Evolutionary conservation across 441 rosid species (phyloP).

Genomic region (Populus trichocarpa): DNA sequence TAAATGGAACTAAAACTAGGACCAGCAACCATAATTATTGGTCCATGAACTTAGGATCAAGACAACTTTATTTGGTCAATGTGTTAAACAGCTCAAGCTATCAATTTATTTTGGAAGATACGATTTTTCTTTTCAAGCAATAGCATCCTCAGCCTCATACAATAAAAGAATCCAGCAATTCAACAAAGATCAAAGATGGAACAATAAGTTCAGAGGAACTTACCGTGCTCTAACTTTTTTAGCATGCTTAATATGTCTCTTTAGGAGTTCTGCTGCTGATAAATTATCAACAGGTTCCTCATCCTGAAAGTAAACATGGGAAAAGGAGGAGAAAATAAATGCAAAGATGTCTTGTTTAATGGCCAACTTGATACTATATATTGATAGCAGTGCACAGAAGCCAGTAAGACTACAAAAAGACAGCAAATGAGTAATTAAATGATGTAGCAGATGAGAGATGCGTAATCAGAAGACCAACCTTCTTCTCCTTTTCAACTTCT

Average conservation of each 20-base stretch:
- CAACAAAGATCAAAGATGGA: not conserved
- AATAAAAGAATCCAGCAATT: not conserved
- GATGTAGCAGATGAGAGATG: not conserved
- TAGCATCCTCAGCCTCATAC: not conserved
- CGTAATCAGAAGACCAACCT: constrained; percentile 36
- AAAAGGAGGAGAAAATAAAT: not conserved
- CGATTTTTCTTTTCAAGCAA: not conserved
- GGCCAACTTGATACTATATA: not conserved
- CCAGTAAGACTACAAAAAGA: not conserved
- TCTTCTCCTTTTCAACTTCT: constrained; percentile 38
- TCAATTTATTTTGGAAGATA: too few species aligned
- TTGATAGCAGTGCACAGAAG: not conserved
- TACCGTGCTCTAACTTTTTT: constrained; percentile 76
- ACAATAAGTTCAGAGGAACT: constrained; percentile 19
- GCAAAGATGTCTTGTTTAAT: not conserved
- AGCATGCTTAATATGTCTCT: constrained; percentile 67
- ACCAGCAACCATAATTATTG: not conserved
- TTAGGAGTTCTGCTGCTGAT: constrained; percentile 63
- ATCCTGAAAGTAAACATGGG: constrained; percentile 37
- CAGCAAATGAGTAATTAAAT: not conserved
- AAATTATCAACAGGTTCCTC: constrained; percentile 52
- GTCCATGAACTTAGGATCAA: too few species aligned
- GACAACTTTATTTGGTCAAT: too few species aligned
- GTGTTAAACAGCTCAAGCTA: too few species aligned
- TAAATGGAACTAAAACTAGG: not conserved